phyloP scores from a whole-genome alignment of 2,329 filamentous ascomycete species.

The Kalmusia sp. region DNA sequence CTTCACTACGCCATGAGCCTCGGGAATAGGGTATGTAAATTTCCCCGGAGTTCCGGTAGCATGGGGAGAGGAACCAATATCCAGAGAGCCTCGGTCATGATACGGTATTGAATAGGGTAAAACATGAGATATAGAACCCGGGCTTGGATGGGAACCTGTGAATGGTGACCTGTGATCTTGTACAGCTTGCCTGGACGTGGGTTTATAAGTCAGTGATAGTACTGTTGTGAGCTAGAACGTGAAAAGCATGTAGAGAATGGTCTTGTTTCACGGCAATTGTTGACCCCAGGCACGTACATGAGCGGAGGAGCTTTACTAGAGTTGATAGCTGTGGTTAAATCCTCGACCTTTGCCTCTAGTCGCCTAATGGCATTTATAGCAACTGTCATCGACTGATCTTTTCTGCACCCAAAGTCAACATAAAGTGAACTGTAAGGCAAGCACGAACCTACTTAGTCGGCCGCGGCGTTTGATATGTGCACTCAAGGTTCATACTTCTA shows the following conservation, averaged over 20 bases:
- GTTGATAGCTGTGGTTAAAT: constrained; percentile 50
- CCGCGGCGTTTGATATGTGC: constrained; percentile 61
- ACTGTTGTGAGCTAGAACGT: too few relatives aligned
- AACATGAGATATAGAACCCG: constrained; percentile 19
- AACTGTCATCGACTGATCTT: constrained; percentile 61
- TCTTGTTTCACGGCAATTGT: too few relatives aligned
- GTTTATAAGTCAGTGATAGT: too few relatives aligned
- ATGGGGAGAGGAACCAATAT: constrained; percentile 35
- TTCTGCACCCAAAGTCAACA: constrained; percentile 40
- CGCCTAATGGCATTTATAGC: constrained; percentile 63
- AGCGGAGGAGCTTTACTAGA: constrained; percentile 20
- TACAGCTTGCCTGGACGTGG: not conserved
- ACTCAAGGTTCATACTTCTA: constrained; percentile 56
- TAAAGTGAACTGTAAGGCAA: not conserved
- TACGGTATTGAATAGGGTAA: constrained; percentile 16
- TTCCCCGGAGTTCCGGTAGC: constrained; percentile 32
- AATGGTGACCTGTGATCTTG: constrained; percentile 36
- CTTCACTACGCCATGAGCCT: constrained; percentile 34
- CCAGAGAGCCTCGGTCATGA: constrained; percentile 30
- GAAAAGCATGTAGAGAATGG: too few relatives aligned
- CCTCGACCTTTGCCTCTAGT: constrained; percentile 61
- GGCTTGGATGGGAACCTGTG: constrained; percentile 38
- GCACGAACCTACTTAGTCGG: constrained; percentile 54
- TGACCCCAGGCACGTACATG: not conserved
- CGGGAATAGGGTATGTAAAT: constrained; percentile 26